Conservation (phyloP, 768 basidiomycete species). For the Porpolomopsis calyptriformis region DNA sequence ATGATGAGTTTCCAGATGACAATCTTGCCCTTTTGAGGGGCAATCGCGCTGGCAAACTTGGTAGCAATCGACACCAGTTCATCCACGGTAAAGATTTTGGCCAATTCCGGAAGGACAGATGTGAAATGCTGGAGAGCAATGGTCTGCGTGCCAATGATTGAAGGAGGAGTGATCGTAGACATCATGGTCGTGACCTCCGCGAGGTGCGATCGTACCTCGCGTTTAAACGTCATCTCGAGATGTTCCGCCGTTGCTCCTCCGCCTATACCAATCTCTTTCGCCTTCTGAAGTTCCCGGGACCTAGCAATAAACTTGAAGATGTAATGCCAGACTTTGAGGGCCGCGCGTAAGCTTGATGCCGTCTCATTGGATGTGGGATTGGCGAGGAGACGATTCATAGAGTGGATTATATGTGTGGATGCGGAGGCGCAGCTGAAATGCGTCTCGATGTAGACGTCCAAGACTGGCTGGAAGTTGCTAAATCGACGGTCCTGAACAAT, state of each 20-base stretch:
- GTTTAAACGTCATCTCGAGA: constrained; percentile 74
- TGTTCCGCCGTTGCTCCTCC: constrained; percentile 79
- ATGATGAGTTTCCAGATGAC: constrained; percentile 90
- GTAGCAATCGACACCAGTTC: constrained; percentile 84
- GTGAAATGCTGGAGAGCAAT: constrained; percentile 91
- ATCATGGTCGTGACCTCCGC: constrained; percentile 82
- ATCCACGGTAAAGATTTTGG: constrained; percentile 66
- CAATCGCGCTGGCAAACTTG: constrained; percentile 77
- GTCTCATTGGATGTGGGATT: constrained; percentile 63
- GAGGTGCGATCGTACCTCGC: constrained; percentile 69
- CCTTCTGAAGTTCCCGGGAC: constrained; percentile 81
- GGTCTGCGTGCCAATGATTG: constrained; percentile 94
- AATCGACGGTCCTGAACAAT: constrained; percentile 92
- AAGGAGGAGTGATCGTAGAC: constrained; percentile 62
- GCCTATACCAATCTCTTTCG: constrained; percentile 67
- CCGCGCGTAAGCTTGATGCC: constrained; percentile 72
- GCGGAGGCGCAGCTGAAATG: constrained; percentile 79
- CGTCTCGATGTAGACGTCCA: constrained; percentile 86
- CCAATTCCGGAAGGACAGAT: constrained; percentile 79
- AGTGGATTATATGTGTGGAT: constrained; percentile 74
- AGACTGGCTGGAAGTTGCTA: constrained; percentile 86
- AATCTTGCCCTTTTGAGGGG: constrained; percentile 71
- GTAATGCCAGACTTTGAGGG: constrained; percentile 94
- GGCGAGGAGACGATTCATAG: constrained; percentile 73
- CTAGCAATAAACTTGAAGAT: constrained; percentile 91